phyloP scores from a whole-genome alignment of 2,329 filamentous ascomycete species.

The Grosmannia serpens region DNA sequence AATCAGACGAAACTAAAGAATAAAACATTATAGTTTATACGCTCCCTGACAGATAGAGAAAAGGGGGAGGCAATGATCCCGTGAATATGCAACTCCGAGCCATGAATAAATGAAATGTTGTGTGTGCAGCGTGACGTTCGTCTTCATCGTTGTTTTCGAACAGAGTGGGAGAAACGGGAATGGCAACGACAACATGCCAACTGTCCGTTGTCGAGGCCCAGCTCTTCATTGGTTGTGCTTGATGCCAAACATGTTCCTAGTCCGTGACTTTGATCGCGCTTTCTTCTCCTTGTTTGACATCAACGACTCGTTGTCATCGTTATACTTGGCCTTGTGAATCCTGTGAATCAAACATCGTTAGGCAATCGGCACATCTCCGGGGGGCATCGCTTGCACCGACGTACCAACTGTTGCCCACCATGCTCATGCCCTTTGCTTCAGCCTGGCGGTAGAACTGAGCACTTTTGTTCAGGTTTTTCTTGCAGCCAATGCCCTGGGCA shows the following conservation, averaged over 20 bases:
- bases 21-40: not conserved
- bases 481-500: conserved; percentile 82
- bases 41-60: not conserved
- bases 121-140: not conserved
- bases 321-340: conserved; percentile 96
- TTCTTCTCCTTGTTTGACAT: conserved; percentile 49
- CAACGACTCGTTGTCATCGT: conserved; percentile 40
- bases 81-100: not conserved
- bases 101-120: not conserved
- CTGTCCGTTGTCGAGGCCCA: not conserved
- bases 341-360: conserved; percentile 30
- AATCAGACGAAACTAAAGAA: not conserved
- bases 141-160: not conserved
- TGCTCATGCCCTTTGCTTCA: conserved; percentile 87
- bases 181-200: not conserved
- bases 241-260: conserved; percentile 56
- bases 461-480: conserved; percentile 92
- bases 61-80: not conserved
- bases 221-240: conserved; percentile 11
- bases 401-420: conserved; percentile 97
- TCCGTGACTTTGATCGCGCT: conserved; percentile 62
- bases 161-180: conserved; percentile 1
- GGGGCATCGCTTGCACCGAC: conserved; percentile 22
- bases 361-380: not conserved
- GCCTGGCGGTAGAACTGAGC: conserved; percentile 84